Conservation (phyloP, 164 flowering plant genomes). For the Vitis vinifera region ASM3070453v1 NC_081823.1:26487501-26488000, state of each 20-base stretch:
- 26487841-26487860: no score
- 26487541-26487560: slow-evolving; percentile 88
- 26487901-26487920: no score
- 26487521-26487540: slow-evolving; percentile 97
- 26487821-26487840: no score
- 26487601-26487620: slow-evolving; percentile 97
- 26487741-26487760: background rate
- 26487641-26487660: slow-evolving; percentile 68
- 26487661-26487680: slow-evolving; percentile 80
- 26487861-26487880: no score
- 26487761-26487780: background rate
- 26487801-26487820: no score
- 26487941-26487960: no score
- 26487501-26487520: slow-evolving; percentile 75
- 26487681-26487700: background rate
- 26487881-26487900: no score
- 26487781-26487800: no score
- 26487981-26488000: no score
- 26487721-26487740: background rate
- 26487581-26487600: slow-evolving; percentile 96
- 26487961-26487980: no score
- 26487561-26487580: slow-evolving; percentile 75
- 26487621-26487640: slow-evolving; percentile 67
- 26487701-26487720: background rate
- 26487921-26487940: no score